These are phyloP conservation scores for Kodamaea nitidulidarum DNA, from an alignment of 805 yeast genomes.

Conservation along the genomic window DNA sequence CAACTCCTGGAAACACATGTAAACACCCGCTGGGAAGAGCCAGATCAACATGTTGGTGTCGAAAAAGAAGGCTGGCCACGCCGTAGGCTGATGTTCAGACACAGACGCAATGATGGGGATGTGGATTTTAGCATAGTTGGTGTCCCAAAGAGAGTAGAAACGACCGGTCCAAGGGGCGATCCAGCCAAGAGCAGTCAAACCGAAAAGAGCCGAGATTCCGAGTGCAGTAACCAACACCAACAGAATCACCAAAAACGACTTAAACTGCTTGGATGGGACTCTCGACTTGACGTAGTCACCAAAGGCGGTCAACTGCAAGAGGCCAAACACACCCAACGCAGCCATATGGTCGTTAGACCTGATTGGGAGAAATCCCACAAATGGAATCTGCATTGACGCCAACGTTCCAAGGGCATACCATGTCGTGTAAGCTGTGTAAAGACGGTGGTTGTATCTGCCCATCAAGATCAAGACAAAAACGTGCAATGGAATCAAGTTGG, in stretches of 20 bases:
- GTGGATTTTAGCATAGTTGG: slow-evolving; percentile 94
- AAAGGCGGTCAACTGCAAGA: slow-evolving; percentile 83
- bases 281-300: slow-evolving; percentile 76
- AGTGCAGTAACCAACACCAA: slow-evolving; percentile 50
- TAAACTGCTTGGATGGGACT: slow-evolving; percentile 71
- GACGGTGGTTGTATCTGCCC: slow-evolving; percentile 85
- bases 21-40: slow-evolving; percentile 98
- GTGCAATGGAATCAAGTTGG: slow-evolving; percentile 94
- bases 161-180: slow-evolving; percentile 99
- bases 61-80: slow-evolving; percentile 98
- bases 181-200: slow-evolving; percentile 82
- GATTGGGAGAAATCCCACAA: slow-evolving; percentile 95
- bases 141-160: slow-evolving; percentile 97
- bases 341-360: slow-evolving; percentile 98
- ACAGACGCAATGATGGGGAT: slow-evolving; percentile 98
- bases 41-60: slow-evolving; percentile 91
- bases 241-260: slow-evolving; percentile 59
- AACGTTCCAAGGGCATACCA: slow-evolving; percentile 98
- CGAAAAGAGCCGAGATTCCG: slow-evolving; percentile 70
- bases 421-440: slow-evolving; percentile 89
- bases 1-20: slow-evolving; percentile 82
- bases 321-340: slow-evolving; percentile 94
- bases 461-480: slow-evolving; percentile 83
- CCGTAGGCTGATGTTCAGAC: slow-evolving; percentile 99
- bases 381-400: slow-evolving; percentile 98